Evolutionary conservation across 306 rosid species (phyloP), one percentile per base, ranked within the genome.

Genomic region (Fragaria vesca): DNA sequence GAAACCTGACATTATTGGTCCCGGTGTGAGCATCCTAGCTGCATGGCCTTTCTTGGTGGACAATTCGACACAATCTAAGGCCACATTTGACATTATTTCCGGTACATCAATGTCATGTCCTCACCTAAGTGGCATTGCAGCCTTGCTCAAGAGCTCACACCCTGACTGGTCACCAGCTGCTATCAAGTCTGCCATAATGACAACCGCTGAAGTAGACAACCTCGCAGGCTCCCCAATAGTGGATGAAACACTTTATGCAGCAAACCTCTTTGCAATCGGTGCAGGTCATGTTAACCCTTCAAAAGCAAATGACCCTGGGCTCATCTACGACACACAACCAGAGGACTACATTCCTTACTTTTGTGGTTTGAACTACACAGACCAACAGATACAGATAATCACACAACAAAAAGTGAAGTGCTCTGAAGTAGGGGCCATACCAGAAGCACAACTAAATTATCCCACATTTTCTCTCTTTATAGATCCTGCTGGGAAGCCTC

Each of bases 51-150:
- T 74, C 18, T 50, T 86, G 0, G 42, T 82, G 13, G 92, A 85
- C 81, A 63, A 86, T 52, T 51, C 62, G 6, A 24, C 15, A 12
- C 46, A 17, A n/a, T 18, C 68, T 24, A 77, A 66, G 24, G 40
- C 76, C 6, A 72, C 72, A 26, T 82, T 77, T 50, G 67, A 82
- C 6, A 15, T 88, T 2, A 62, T 86, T 48, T 85, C 83, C 0
- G 88, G 92, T 18, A 90, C 92, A 36, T 90, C 95, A 20, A 86
- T 88, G 90, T 83, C 88, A 18, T 85, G 89, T 8, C 92, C 89
- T 80, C 94, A 86, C 65, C 88, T 86, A 6, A 76, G 88, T 65
- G 87, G 92, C 75, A 78, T 85, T 9, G 95, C 88, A 0, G 87
- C 90, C 34, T 28, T 90, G 82, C 72, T 90, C 47, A 85, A 80